A percentile compares a stretch with the other conserved stretches of the same genome.
Conservation (phyloP, 2,329 filamentous ascomycete genomes). For the Sclerotinia spermophila region DNA sequence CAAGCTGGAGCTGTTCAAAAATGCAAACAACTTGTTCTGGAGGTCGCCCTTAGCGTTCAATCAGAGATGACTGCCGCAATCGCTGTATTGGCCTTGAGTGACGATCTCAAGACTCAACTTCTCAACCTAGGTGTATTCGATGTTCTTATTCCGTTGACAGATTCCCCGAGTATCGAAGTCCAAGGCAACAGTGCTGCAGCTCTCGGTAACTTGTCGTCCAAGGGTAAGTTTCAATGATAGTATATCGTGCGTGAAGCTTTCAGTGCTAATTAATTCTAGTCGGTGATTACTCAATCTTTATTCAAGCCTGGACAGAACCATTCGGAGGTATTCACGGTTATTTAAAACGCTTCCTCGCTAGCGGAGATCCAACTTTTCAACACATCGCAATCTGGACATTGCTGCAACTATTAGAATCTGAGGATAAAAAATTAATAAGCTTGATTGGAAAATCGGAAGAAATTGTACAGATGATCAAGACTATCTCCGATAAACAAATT, state of each 20-base stretch:
- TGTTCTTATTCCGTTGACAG: conserved; percentile 89
- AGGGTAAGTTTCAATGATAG: conserved; percentile 58
- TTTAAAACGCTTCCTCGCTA: conserved; percentile 85
- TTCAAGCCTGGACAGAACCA: conserved; percentile 88
- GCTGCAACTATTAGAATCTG: conserved; percentile 90
- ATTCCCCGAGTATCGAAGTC: conserved; percentile 94
- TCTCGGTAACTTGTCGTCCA: conserved; percentile 91
- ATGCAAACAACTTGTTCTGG: conserved; percentile 93
- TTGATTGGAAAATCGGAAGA: conserved; percentile 87
- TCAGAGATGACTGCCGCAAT: conserved; percentile 99
- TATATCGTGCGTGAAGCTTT: conserved; percentile 10
- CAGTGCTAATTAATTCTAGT: conserved; percentile 57
- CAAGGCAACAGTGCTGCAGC: conserved; percentile 97
- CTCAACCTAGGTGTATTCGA: conserved; percentile 93
- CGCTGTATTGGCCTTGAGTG: conserved; percentile 89
- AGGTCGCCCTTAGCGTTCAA: conserved; percentile 90
- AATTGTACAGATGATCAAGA: conserved; percentile 86
- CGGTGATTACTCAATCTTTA: conserved; percentile 93
- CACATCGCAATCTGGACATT: conserved; percentile 99
- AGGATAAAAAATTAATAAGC: conserved; percentile 83
- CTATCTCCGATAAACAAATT: conserved; percentile 83
- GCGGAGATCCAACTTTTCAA: conserved; percentile 95
- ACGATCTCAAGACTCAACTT: conserved; percentile 89
- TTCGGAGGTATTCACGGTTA: conserved; percentile 95
- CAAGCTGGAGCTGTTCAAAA: conserved; percentile 97